Percentiles rank a stretch among this genome's conserved stretches.
phyloP scores from a whole-genome alignment of 331 rosid species.

The Quercus phellos region DNA sequence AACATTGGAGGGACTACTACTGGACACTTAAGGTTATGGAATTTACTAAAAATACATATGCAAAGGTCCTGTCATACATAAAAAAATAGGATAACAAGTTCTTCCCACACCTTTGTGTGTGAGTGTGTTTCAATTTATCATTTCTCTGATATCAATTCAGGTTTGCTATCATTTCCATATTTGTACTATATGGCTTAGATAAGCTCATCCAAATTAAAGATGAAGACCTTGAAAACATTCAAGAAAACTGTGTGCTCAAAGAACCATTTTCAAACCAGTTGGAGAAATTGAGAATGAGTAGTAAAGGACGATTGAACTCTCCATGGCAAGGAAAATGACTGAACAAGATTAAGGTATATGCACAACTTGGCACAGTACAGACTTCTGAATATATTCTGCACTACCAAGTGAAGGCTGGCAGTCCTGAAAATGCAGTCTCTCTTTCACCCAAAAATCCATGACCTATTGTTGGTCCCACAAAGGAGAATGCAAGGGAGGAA shows the following conservation, averaged over 20 bases:
- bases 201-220: not conserved
- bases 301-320: no score
- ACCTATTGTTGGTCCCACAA: not conserved
- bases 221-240: not conserved
- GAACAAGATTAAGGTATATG: not conserved
- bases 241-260: not conserved
- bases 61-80: not conserved
- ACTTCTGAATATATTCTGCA: not conserved
- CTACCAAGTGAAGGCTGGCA: not conserved
- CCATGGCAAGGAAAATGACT: not conserved
- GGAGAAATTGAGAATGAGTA: no score
- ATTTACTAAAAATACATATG: not conserved
- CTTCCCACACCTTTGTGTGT: not conserved
- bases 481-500: not conserved
- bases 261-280: not conserved
- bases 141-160: not conserved
- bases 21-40: not conserved
- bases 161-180: not conserved
- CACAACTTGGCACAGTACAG: not conserved
- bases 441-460: not conserved
- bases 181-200: not conserved
- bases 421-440: not conserved
- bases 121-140: not conserved
- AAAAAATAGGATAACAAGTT: not conserved
- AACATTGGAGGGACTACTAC: not conserved